Conservation (phyloP, 768 basidiomycete species). For the Mycena pura region DNA sequence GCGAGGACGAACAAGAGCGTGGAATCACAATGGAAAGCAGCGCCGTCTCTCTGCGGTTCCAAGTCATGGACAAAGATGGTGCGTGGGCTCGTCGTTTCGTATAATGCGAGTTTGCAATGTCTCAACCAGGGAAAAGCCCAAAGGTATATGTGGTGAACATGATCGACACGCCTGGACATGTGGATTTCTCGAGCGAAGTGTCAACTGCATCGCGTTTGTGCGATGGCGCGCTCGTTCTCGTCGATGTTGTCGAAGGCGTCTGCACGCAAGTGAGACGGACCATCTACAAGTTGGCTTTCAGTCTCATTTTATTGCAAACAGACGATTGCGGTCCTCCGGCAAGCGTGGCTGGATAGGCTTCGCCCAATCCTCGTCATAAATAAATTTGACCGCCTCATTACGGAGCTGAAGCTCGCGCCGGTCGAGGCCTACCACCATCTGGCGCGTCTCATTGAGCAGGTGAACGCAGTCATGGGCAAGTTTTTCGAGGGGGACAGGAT, state of each 20-base stretch:
- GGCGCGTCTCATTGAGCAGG: slow-evolving; percentile 91
- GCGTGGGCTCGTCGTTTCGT: slow-evolving; percentile 32
- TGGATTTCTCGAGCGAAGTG: slow-evolving; percentile 97
- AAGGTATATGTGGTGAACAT: slow-evolving; percentile 89
- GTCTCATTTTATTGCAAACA: slow-evolving; percentile 37
- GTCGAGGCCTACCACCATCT: slow-evolving; percentile 95
- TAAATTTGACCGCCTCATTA: slow-evolving; percentile 93
- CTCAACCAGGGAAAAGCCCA: slow-evolving; percentile 58
- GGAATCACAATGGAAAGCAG: slow-evolving; percentile 99
- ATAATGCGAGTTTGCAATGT: slow-evolving; percentile 15
- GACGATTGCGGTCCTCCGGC: slow-evolving; percentile 94
- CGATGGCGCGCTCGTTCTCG: slow-evolving; percentile 93
- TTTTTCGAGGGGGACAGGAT: slow-evolving; percentile 96
- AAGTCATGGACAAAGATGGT: slow-evolving; percentile 72
- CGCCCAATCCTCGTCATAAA: slow-evolving; percentile 95
- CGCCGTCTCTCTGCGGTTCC: slow-evolving; percentile 89
- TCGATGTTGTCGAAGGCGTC: slow-evolving; percentile 97
- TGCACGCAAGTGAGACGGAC: slow-evolving; percentile 83
- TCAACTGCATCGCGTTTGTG: slow-evolving; percentile 93
- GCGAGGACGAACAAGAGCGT: slow-evolving; percentile 96
- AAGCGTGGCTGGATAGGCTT: slow-evolving; percentile 91
- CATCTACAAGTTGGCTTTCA: not conserved
- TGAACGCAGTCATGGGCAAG: slow-evolving; percentile 97
- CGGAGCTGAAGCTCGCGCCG: slow-evolving; percentile 90
- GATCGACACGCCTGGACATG: slow-evolving; percentile 99